phyloP scores from a whole-genome alignment of 208 protist species.

The Crithidia fasciculata region DNA sequence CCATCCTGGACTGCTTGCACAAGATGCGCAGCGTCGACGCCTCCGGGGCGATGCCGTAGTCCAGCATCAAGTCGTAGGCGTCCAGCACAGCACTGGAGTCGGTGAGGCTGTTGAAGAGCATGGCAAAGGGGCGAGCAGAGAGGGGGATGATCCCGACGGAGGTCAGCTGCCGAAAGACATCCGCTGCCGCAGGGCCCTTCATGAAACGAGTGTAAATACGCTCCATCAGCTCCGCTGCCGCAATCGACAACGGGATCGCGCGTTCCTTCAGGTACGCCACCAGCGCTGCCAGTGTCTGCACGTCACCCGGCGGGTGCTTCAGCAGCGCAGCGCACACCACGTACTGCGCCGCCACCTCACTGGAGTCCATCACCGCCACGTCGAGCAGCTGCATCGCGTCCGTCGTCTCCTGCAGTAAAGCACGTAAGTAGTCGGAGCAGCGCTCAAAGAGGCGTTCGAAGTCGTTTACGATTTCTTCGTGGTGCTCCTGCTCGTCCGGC shows the following conservation, averaged over 20 bases:
- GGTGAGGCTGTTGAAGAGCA: slow-evolving; percentile 81
- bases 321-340: slow-evolving; percentile 57
- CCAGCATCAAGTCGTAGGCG: slow-evolving; percentile 90
- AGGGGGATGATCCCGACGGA: slow-evolving; percentile 69
- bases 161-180: slow-evolving; percentile 64
- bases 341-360: slow-evolving; percentile 44
- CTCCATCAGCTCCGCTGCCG: slow-evolving; percentile 61
- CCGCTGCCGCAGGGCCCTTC: slow-evolving; percentile 67
- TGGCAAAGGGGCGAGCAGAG: slow-evolving; percentile 78
- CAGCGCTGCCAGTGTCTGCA: slow-evolving; percentile 44
- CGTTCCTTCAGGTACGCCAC: slow-evolving; percentile 52
- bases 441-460: slow-evolving; percentile 70
- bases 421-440: slow-evolving; percentile 64
- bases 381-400: slow-evolving; percentile 48
- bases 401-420: slow-evolving; percentile 41
- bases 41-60: slow-evolving; percentile 84
- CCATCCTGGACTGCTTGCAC: slow-evolving; percentile 76
- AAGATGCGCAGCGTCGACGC: slow-evolving; percentile 80
- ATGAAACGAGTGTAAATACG: slow-evolving; percentile 73
- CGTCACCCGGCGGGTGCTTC: slow-evolving; percentile 47
- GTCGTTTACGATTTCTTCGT: slow-evolving; percentile 66
- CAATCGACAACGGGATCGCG: slow-evolving; percentile 46
- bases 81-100: slow-evolving; percentile 59
- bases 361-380: slow-evolving; percentile 27
- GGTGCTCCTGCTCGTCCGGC: slow-evolving; percentile 74